Percentiles rank a stretch among this genome's conserved stretches.
phyloP scores from a whole-genome alignment of 2,329 filamentous ascomycete genomes.

The Ceratocystis huliohia region DNA sequence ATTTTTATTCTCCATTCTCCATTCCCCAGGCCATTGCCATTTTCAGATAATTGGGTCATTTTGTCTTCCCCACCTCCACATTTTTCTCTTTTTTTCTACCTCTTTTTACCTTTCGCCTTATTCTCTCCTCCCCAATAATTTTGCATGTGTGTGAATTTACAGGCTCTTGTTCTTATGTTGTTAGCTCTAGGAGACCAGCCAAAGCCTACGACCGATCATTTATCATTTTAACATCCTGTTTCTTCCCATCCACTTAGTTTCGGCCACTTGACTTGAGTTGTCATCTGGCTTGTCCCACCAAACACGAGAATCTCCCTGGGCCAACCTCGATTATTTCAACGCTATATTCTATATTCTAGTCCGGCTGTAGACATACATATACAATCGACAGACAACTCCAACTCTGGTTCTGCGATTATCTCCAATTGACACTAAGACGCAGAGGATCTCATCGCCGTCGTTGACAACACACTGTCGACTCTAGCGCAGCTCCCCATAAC shows the following conservation, averaged over 20 bases:
- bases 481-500: neutral
- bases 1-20: conserved; percentile 7
- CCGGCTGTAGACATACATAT: neutral
- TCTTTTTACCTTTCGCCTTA: neutral
- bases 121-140: neutral
- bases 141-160: neutral
- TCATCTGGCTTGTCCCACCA: conserved; percentile 4
- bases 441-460: neutral
- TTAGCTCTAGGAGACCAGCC: neutral
- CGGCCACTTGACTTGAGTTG: conserved; percentile 1
- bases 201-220: neutral
- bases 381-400: neutral
- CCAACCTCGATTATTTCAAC: conserved; percentile 3
- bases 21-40: neutral
- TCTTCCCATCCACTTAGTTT: conserved; percentile 2
- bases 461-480: neutral
- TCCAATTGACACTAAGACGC: neutral
- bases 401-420: neutral
- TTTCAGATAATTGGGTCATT: conserved; percentile 8
- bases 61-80: conserved; percentile 6
- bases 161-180: neutral
- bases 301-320: neutral
- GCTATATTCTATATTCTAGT: neutral
- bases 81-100: conserved; percentile 5
- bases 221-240: neutral